Percentiles rank a stretch among this genome's conserved stretches.
phyloP scores from a whole-genome alignment of 2,329 filamentous ascomycete genomes.

The Cyphellophora attinorum region DNA sequence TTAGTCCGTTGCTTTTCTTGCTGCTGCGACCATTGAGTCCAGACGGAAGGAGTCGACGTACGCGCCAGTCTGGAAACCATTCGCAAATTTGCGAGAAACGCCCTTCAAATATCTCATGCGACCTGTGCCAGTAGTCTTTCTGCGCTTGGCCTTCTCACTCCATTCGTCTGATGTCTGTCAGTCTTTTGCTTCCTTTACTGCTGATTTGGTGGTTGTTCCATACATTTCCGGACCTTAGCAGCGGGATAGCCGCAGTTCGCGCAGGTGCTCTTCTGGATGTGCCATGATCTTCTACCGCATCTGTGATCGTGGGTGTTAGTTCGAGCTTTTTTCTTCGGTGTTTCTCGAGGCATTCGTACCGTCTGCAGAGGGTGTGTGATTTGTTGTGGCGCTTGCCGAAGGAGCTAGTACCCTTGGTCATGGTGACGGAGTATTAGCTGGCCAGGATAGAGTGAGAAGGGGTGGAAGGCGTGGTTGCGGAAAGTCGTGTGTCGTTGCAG shows the following conservation, averaged over 20 bases:
- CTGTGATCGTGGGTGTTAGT: slow-evolving; percentile 33
- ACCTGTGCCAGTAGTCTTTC: slow-evolving; percentile 97
- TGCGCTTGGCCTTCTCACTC: slow-evolving; percentile 99
- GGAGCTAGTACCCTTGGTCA: slow-evolving; percentile 56
- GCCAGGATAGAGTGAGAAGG: neutral
- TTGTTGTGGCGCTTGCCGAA: slow-evolving; percentile 88
- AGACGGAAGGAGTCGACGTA: neutral
- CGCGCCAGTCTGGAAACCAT: slow-evolving; percentile 85
- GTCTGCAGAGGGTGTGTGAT: slow-evolving; percentile 96
- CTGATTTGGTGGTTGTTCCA: neutral
- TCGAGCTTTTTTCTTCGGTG: slow-evolving; percentile 5
- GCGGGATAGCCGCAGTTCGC: slow-evolving; percentile 91
- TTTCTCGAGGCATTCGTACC: slow-evolving; percentile 68
- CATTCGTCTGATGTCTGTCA: slow-evolving; percentile 74
- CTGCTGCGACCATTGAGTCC: neutral
- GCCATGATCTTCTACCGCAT: slow-evolving; percentile 80
- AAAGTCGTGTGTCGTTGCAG: too few relatives aligned
- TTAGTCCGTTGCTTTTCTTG: slow-evolving; percentile 2
- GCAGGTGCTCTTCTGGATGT: slow-evolving; percentile 99
- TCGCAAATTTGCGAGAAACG: slow-evolving; percentile 88
- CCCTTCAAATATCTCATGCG: slow-evolving; percentile 92
- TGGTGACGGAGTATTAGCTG: neutral
- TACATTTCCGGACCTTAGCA: slow-evolving; percentile 87
- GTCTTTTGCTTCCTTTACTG: neutral
- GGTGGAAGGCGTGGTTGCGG: neutral